These are phyloP conservation scores for Vaccinium myrtillus DNA, from an alignment of 148 eudicot genomes.

Conservation along the genomic window DNA sequence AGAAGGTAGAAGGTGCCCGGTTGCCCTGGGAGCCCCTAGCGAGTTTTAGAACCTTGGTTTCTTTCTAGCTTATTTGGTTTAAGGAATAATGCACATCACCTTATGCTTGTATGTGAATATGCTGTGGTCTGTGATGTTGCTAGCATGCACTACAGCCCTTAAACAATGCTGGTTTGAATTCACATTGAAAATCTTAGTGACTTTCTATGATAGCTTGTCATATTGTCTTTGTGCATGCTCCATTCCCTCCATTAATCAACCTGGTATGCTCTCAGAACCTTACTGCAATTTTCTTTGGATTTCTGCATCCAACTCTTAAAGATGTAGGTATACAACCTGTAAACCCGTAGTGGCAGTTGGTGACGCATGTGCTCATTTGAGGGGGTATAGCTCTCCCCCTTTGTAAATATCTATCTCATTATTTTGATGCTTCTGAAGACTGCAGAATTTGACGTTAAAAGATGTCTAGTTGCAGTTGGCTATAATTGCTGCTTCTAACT, in stretches of 20 bases:
- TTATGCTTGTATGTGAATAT: slow-evolving; percentile 3
- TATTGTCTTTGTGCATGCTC: not conserved
- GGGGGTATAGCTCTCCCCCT: not conserved
- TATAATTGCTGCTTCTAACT: not conserved
- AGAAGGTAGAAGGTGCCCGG: too few species aligned
- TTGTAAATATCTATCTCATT: not conserved
- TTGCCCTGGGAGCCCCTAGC: too few species aligned
- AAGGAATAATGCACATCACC: not conserved
- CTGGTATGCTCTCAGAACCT: not conserved
- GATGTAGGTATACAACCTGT: not conserved
- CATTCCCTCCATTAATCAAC: not conserved
- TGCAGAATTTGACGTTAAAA: not conserved
- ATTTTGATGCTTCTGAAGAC: not conserved
- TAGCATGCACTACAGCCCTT: not conserved
- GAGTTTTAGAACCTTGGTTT: too few species aligned
- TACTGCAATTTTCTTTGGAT: not conserved
- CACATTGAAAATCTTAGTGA: not conserved
- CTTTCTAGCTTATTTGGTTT: not conserved
- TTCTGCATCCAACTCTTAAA: not conserved
- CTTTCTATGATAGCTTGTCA: not conserved
- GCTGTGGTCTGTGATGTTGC: not conserved
- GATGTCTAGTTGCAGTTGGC: not conserved
- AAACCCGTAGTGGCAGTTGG: not conserved
- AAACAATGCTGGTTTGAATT: not conserved
- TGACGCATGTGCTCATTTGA: not conserved